phyloP scores from a whole-genome alignment of 164 flowering plant species.

The Vitis labrusca region DNA sequence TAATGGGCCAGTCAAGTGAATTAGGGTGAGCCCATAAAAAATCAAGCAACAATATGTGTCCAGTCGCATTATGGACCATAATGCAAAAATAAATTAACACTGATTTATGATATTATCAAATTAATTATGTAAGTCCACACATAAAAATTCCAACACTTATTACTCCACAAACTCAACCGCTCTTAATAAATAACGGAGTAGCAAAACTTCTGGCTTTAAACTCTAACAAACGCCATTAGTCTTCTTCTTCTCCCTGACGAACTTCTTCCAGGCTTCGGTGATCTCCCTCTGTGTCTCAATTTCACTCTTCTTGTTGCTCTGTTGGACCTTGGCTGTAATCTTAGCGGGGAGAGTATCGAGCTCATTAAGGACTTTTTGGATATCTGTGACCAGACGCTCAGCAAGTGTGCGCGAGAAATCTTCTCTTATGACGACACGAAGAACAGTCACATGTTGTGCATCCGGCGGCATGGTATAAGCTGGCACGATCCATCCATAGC shows the following conservation, averaged over 20 bases:
- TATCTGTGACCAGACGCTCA: conserved; percentile 37
- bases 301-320: conserved; percentile 21
- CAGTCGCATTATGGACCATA: too few species aligned
- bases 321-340: conserved; percentile 1
- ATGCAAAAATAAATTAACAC: too few species aligned
- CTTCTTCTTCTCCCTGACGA: conserved; percentile 42
- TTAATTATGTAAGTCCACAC: too few species aligned
- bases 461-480: conserved; percentile 49
- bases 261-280: conserved; percentile 35
- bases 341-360: conserved; percentile 32
- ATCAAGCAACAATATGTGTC: too few species aligned
- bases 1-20: too few species aligned
- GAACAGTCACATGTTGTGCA: conserved; percentile 41
- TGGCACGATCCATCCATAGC: conserved; percentile 47
- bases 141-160: too few species aligned
- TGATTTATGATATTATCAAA: too few species aligned
- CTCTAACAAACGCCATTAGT: conserved; percentile 30
- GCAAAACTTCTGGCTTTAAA: neutral
- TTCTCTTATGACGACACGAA: conserved; percentile 41
- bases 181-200: too few species aligned
- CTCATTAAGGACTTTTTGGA: conserved; percentile 32
- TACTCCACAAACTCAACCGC: too few species aligned
- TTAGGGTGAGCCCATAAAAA: too few species aligned
- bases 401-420: conserved; percentile 45
- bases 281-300: conserved; percentile 31